These are phyloP conservation scores for Plasmodium malariae DNA, from an alignment of 169 alveolate species.

Conservation along the genomic window DNA sequence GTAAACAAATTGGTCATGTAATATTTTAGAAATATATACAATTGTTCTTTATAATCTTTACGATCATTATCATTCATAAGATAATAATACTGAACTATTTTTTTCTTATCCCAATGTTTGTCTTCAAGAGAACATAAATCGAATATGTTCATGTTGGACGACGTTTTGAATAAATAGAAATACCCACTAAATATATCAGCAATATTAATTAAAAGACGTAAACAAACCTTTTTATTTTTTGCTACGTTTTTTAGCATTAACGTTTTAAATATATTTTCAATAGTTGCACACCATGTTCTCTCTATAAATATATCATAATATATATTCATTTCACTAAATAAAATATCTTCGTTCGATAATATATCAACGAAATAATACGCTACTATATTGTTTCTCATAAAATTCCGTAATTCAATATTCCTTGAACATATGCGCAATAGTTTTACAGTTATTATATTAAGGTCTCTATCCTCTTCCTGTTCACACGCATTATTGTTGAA, in stretches of 20 bases:
- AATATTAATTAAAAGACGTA: constrained; percentile 61
- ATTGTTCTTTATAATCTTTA: constrained; percentile 51
- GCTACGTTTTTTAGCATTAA: constrained; percentile 45
- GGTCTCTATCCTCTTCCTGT: constrained; percentile 3
- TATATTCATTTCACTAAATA: constrained; percentile 47
- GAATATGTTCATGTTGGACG: constrained; percentile 19
- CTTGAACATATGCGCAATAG: constrained; percentile 38
- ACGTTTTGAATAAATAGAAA: constrained; percentile 37
- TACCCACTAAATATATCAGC: constrained; percentile 73
- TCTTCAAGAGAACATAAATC: constrained; percentile 43
- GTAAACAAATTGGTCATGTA: constrained; percentile 32
- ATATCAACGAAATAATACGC: constrained; percentile 28
- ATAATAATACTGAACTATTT: constrained; percentile 41
- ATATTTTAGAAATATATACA: constrained; percentile 2
- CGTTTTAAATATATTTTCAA: constrained; percentile 57
- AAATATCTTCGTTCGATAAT: constrained; percentile 49
- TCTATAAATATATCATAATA: constrained; percentile 71
- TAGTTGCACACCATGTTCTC: constrained; percentile 56
- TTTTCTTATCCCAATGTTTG: constrained; percentile 67
- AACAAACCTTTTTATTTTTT: constrained; percentile 59
- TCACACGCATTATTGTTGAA: background rate
- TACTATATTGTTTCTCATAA: constrained; percentile 44
- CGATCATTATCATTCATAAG: constrained; percentile 24
- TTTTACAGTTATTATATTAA: constrained; percentile 49
- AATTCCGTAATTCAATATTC: constrained; percentile 8